Evolutionary conservation across 2,329 filamentous ascomycete species (phyloP), one percentile per base, ranked within the genome.

Genomic region (Penicillium sp.): DNA sequence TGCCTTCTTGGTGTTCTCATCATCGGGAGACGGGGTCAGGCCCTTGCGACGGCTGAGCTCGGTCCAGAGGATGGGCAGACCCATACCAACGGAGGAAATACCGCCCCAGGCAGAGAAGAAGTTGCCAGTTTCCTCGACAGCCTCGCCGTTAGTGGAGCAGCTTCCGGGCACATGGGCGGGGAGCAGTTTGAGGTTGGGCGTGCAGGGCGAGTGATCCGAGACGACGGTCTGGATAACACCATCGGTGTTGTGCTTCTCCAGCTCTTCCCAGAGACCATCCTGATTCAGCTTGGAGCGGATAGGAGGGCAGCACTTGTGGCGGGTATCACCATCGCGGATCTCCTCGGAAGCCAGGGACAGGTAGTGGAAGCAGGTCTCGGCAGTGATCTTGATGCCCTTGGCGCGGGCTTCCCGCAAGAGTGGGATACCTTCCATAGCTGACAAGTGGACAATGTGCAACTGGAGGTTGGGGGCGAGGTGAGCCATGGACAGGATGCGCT

Each of bases 41-140:
- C 83, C 78, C 46, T 85, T 80, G 43, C 90, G 84, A 64, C 86
- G 83, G 73, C 84, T 81, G 35, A 90, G 84, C 48, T 92, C 88
- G 0, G 92, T 93, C 87, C 93, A 89, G 6, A 99, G 84, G 66
- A 99, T 97, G 4, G 92, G 92, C 4, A 99, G 84, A 0, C 95
- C 95, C 1, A 99, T 85, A 0, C 95, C 95, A 19, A 99, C 94
- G 4, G 91, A 95, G 4, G 91, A 94, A 71, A 99, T 97, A 14
- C 95, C 95, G 57, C 95, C 95, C 95, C 95, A 99, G 0, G 93
- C 93, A 4, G 90, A 87, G 79, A 98, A 95, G 83, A 99, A 98
- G 79, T 98, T 92, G 40, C 95, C 95, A 11, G 76, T 71, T 19
- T 80, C 73, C 6, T 71, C 69, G 16, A 79, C 76, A 46, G 73